Evolutionary conservation across 2,329 filamentous ascomycete genomes (phyloP), one percentile per base, ranked within the genome.

Genomic region (Aspergillus texensis): DNA sequence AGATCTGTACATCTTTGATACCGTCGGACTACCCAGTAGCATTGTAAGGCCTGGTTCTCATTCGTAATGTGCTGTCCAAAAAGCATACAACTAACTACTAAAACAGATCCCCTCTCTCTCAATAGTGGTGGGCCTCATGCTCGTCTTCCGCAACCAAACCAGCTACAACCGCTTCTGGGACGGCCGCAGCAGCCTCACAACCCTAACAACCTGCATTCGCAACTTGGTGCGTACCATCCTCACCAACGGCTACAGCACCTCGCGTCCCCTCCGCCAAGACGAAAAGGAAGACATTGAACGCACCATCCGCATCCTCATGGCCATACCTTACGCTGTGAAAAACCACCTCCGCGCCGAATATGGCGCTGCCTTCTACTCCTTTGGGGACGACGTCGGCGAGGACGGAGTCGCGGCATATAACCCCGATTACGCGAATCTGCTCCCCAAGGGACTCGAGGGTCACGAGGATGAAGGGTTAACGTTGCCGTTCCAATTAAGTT

Each of bases 101-200:
- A 39, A 21, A 26, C 65, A 84, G 82, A 84, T 89, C 52, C 87
- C 88, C 2, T 86, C 83, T 16, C 78, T 90, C 1, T 87, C 84
- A 39, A 90, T 90, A 61, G 88, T 90, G 57, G 87, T 90, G 2
- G 88, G 88, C 70, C 74, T 90, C 46, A 89, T 90, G 83, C 85
- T 90, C 62, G 88, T 90, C 32, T 89, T 90, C 77, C 83, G 88
- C 43, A 89, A 90, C 69, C 82, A 84, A 67, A 89, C 87, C 3
- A 85, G 82, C 59, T 89, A 89, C 76, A 87, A 88, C 68, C 81
- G 87, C 2, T 89, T 89, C 78, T 89, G 87, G 87, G 84, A 84
- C 3, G 86, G 85, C 5, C 78, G 86, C 50, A 84, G 84, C 67
- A 83, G 85, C 66, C 81, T 89, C 60, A 86, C 81, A 12, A 82